Evolutionary conservation across 2,329 filamentous ascomycete species (phyloP).

Genomic region (Aureobasidium sp.): DNA sequence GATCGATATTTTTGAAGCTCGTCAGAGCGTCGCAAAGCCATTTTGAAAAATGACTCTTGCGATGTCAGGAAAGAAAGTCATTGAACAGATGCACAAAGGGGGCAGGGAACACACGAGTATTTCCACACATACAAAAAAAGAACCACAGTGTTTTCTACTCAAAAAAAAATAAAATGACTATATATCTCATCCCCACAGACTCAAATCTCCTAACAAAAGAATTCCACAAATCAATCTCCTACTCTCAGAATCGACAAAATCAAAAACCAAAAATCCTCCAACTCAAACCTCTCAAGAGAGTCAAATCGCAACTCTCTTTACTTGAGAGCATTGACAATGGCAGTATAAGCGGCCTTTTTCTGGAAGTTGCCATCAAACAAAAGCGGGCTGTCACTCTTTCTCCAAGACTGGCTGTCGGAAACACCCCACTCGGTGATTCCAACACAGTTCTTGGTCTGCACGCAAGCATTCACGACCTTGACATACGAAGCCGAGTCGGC

Average conservation of each 20-base stretch:
- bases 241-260: neutral
- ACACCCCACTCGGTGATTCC: slow-evolving; percentile 59
- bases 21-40: too few relatives aligned
- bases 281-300: too few relatives aligned
- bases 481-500: slow-evolving; percentile 52
- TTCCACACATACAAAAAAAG: too few relatives aligned
- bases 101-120: too few relatives aligned
- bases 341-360: slow-evolving; percentile 37
- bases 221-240: neutral
- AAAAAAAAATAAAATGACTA: too few relatives aligned
- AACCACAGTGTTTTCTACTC: too few relatives aligned
- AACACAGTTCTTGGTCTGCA: slow-evolving; percentile 53
- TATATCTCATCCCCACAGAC: slow-evolving; percentile 5
- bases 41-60: too few relatives aligned
- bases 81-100: too few relatives aligned
- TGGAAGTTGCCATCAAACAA: slow-evolving; percentile 37
- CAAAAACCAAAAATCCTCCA: too few relatives aligned
- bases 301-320: neutral
- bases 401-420: slow-evolving; percentile 39
- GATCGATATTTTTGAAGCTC: too few relatives aligned
- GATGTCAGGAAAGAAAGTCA: too few relatives aligned
- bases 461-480: slow-evolving; percentile 49
- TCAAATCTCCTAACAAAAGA: neutral
- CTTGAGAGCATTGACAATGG: slow-evolving; percentile 21
- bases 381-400: slow-evolving; percentile 31